A percentile compares a stretch with the other conserved stretches of the same genome.
Evolutionary conservation across 176 grass and related monocot genomes (phyloP).

Genomic region (Paspalum notatum): DNA sequence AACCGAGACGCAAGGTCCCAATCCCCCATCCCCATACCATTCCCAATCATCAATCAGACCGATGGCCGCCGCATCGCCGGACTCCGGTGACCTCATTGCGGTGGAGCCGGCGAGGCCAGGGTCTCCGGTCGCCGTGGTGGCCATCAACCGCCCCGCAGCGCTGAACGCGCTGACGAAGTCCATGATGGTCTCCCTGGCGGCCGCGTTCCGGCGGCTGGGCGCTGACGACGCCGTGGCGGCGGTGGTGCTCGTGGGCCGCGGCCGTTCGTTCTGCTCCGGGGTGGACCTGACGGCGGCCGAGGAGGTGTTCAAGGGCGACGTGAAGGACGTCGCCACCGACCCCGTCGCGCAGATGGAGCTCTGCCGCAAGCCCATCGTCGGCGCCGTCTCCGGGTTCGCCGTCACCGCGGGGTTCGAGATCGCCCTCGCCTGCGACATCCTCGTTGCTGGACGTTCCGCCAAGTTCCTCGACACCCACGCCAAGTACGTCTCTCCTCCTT

Average conservation of each 20-base stretch:
- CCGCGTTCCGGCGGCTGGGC: slow-evolving; percentile 65
- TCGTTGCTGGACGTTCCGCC: slow-evolving; percentile 74
- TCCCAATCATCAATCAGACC: neutral
- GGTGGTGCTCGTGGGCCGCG: slow-evolving; percentile 69
- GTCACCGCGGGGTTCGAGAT: slow-evolving; percentile 95
- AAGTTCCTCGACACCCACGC: slow-evolving; percentile 94
- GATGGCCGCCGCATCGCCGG: slow-evolving; percentile 40
- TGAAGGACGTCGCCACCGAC: slow-evolving; percentile 68
- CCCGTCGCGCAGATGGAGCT: slow-evolving; percentile 72
- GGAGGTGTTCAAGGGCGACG: slow-evolving; percentile 94
- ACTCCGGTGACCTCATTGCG: slow-evolving; percentile 67
- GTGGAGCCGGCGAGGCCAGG: slow-evolving; percentile 50
- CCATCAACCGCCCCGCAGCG: slow-evolving; percentile 87
- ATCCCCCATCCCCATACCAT: no score
- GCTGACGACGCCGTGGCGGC: slow-evolving; percentile 64
- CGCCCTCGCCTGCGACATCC: slow-evolving; percentile 78
- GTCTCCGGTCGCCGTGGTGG: slow-evolving; percentile 70
- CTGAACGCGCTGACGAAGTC: slow-evolving; percentile 89
- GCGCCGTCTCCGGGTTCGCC: slow-evolving; percentile 76
- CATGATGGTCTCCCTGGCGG: slow-evolving; percentile 72
- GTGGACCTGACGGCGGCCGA: slow-evolving; percentile 81
- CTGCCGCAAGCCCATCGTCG: slow-evolving; percentile 85
- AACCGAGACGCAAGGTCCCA: slow-evolving; percentile 19
- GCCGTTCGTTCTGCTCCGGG: slow-evolving; percentile 88
- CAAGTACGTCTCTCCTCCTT: slow-evolving; percentile 47